Conservation (phyloP, 2,329 filamentous ascomycete species). For the Aureobasidium sp. region DNA sequence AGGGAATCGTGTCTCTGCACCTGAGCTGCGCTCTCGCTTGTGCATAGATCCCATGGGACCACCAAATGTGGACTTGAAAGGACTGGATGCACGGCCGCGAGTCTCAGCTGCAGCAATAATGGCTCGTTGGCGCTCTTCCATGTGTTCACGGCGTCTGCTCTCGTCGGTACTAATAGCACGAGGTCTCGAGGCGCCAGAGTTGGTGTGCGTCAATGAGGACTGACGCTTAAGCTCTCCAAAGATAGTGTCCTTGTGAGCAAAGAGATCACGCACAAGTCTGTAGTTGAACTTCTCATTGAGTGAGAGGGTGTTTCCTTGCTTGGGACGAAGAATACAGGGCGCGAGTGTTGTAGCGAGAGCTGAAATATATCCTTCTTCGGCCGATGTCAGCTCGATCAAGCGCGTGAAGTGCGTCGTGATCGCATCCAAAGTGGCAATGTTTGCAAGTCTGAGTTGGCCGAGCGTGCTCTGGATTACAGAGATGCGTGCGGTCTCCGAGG, state of each 20-base stretch:
- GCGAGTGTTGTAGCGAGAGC: conserved; percentile 68
- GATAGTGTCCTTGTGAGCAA: conserved; percentile 88
- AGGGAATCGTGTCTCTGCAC: conserved; percentile 67
- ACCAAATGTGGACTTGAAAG: conserved; percentile 15
- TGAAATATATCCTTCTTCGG: conserved; percentile 77
- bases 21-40: conserved; percentile 71
- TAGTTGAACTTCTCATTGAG: conserved; percentile 93
- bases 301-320: conserved; percentile 79
- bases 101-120: conserved; percentile 50
- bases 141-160: conserved; percentile 84
- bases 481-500: conserved; percentile 70
- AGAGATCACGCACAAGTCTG: conserved; percentile 83
- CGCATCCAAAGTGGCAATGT: conserved; percentile 97
- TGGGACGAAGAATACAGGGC: conserved; percentile 81
- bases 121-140: conserved; percentile 86
- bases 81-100: conserved; percentile 44
- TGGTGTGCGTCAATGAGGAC: conserved; percentile 61
- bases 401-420: conserved; percentile 98
- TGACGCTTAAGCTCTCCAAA: conserved; percentile 94
- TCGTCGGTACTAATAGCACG: conserved; percentile 92
- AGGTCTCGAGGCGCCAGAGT: conserved; percentile 54
- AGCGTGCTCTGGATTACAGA: conserved; percentile 93
- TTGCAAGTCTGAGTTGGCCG: conserved; percentile 86
- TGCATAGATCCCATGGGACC: conserved; percentile 40
- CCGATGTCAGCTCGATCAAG: conserved; percentile 91